Base-by-base conservation (phyloP, 2,329 filamentous ascomycete species). In the Hypoxylon sp. region DNA sequence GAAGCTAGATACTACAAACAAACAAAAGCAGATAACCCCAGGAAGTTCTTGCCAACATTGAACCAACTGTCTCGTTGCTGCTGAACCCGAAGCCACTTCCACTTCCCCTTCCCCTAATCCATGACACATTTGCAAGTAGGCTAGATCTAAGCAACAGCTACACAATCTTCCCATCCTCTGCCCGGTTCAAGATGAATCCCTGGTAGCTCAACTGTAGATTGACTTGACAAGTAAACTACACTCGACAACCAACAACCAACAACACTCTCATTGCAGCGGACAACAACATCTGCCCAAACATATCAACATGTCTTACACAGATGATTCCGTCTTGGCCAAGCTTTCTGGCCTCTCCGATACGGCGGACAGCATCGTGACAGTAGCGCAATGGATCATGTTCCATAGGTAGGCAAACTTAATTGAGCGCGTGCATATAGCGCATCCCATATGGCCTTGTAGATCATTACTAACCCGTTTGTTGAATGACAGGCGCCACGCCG, bases 341-440 rank as follows among this genome's bases (percentile, higher is more conserved):
- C 90, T 99, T 57, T 96, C 94, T 30, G 93, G 94, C 43, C 87
- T 99, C 68, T 97, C 97, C 80, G 96, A 99, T 81, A 97, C 94
- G 9, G 95, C 99, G 78, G 96, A 99, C 78, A 96, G 94, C 81
- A 98, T 99, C 76, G 88, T 97, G 66, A 95, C 93, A 34, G 94
- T 97, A 68, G 94, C 96, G 62, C 95, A 98, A 89, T 99, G 96
- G 96, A 96, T 99, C 67, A 96, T 99, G 91, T 99, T 99, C 78
- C 95, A 99, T 81, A 91, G 94, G 94, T 97, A 89, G 68, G 78
- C 70, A 52, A 61, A 63, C 65, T 51, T 63, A 34, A 66, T 50
- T 61, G 34, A 66, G 55, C 59, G 52, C 51, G 56, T 47, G 32
- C 57, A 27, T 19, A 54, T 50, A 16, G 47, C 47, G 32, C 41